phyloP scores from a whole-genome alignment of 2,329 filamentous ascomycete species.

The Neonectria neomacrospora region DNA sequence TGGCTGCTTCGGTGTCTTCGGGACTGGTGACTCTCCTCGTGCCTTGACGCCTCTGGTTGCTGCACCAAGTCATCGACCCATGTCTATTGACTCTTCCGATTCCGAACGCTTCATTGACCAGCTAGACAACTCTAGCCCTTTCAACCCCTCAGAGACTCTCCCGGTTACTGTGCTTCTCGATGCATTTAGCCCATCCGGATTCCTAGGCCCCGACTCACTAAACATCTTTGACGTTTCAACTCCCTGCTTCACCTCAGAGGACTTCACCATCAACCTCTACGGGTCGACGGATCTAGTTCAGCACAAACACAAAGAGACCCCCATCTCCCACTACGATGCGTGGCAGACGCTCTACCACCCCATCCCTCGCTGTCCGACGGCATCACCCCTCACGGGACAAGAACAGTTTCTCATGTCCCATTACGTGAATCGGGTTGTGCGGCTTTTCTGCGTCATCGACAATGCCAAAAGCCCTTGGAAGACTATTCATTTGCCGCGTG shows the following conservation, averaged over 20 bases:
- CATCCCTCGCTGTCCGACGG: slow-evolving; percentile 16
- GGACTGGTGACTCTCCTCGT: neutral
- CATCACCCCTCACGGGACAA: slow-evolving; percentile 21
- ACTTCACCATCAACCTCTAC: slow-evolving; percentile 5
- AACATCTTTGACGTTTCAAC: slow-evolving; percentile 18
- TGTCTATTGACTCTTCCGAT: slow-evolving; percentile 19
- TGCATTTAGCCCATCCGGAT: slow-evolving; percentile 14
- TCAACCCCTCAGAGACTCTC: slow-evolving; percentile 15
- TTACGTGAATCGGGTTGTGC: slow-evolving; percentile 40
- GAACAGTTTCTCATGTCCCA: slow-evolving; percentile 43
- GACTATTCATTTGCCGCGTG: slow-evolving; percentile 41
- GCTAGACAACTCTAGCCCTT: neutral
- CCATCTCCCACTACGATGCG: slow-evolving; percentile 2
- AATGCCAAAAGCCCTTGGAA: slow-evolving; percentile 44
- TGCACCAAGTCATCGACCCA: neutral
- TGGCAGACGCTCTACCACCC: slow-evolving; percentile 10
- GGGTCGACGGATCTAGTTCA: slow-evolving; percentile 8
- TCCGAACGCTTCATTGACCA: slow-evolving; percentile 18
- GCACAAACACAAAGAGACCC: neutral
- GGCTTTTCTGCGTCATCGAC: slow-evolving; percentile 44
- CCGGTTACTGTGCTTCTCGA: slow-evolving; percentile 18
- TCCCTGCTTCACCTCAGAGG: neutral
- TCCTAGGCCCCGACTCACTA: slow-evolving; percentile 15
- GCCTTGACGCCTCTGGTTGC: neutral
- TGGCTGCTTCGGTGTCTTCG: slow-evolving; percentile 21